phyloP scores from a whole-genome alignment of 2,329 filamentous ascomycete genomes.

The Xylaria multiplex region DNA sequence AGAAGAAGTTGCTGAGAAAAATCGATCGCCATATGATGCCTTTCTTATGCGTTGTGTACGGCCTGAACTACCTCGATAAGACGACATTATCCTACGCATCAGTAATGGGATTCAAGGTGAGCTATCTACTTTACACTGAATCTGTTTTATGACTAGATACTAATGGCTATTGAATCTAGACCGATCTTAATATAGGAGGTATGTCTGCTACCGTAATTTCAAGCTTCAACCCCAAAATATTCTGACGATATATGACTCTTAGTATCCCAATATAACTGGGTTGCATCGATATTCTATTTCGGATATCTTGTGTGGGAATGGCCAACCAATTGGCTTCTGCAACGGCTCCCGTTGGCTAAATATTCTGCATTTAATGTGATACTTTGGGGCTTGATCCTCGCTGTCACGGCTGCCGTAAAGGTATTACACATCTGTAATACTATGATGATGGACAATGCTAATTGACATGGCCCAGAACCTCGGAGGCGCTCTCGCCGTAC shows the following conservation, averaged over 20 bases:
- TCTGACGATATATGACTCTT: conserved; percentile 54
- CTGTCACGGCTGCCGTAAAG: conserved; percentile 49
- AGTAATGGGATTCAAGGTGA: conserved; percentile 61
- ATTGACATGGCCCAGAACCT: conserved; percentile 44
- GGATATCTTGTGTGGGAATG: conserved; percentile 69
- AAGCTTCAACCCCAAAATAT: not conserved
- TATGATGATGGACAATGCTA: not conserved
- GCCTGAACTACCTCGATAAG: conserved; percentile 65
- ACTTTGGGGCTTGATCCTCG: conserved; percentile 63
- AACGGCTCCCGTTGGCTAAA: conserved; percentile 71
- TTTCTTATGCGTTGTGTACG: conserved; percentile 67
- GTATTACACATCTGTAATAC: conserved; percentile 7
- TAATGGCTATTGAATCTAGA: conserved; percentile 1
- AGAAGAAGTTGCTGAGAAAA: conserved; percentile 55
- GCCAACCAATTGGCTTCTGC: conserved; percentile 71
- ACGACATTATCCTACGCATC: conserved; percentile 59
- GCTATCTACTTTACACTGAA: conserved; percentile 3
- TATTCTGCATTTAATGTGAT: conserved; percentile 73
- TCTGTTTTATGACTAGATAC: not conserved
- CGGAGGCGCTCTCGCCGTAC: conserved; percentile 51
- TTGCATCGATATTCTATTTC: conserved; percentile 62
- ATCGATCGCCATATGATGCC: conserved; percentile 60
- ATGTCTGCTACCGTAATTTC: conserved; percentile 8
- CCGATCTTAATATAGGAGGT: conserved; percentile 42
- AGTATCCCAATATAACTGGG: conserved; percentile 52